A percentile compares a stretch with the other conserved stretches of the same genome.
Evolutionary conservation across 345 rosid genomes (phyloP).

Genomic region (Salix exigua): DNA sequence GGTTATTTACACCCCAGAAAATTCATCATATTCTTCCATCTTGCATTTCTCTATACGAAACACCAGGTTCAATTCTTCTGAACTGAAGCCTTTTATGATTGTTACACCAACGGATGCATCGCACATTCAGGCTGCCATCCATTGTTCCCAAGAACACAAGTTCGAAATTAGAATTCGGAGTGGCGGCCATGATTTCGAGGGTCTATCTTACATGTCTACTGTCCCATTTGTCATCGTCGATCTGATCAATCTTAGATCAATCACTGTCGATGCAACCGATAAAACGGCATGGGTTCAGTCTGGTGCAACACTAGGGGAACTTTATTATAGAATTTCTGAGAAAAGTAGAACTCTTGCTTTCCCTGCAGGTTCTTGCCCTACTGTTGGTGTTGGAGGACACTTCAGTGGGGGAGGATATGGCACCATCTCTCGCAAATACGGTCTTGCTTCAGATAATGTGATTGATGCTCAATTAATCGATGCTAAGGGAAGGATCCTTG

Average conservation of each 20-base stretch:
- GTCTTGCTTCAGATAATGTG: background rate
- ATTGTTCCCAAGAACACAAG: slow-evolving; percentile 38
- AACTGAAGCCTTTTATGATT: slow-evolving; percentile 53
- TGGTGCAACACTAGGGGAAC: slow-evolving; percentile 70
- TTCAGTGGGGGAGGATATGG: background rate
- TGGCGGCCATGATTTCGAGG: too few relatives aligned
- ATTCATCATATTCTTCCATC: slow-evolving; percentile 21
- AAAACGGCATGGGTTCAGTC: slow-evolving; percentile 65
- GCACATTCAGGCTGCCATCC: slow-evolving; percentile 60
- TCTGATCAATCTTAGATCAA: slow-evolving; percentile 46
- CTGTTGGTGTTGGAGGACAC: background rate
- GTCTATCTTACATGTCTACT: too few relatives aligned
- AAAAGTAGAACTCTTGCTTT: slow-evolving; percentile 45
- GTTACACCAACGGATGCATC: slow-evolving; percentile 46
- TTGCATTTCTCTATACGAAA: slow-evolving; percentile 46
- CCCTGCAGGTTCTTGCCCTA: background rate
- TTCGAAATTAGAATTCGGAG: slow-evolving; percentile 34
- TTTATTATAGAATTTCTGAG: slow-evolving; percentile 48
- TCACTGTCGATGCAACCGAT: slow-evolving; percentile 38
- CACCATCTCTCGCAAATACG: background rate
- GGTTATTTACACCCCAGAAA: background rate
- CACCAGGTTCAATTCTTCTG: slow-evolving; percentile 44
- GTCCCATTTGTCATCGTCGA: slow-evolving; percentile 24
- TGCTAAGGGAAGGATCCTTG: background rate
- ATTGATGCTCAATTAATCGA: background rate